These are phyloP conservation scores for Aspergillus sp. DNA, from an alignment of 2,329 filamentous ascomycete genomes.

Conservation along the genomic window DNA sequence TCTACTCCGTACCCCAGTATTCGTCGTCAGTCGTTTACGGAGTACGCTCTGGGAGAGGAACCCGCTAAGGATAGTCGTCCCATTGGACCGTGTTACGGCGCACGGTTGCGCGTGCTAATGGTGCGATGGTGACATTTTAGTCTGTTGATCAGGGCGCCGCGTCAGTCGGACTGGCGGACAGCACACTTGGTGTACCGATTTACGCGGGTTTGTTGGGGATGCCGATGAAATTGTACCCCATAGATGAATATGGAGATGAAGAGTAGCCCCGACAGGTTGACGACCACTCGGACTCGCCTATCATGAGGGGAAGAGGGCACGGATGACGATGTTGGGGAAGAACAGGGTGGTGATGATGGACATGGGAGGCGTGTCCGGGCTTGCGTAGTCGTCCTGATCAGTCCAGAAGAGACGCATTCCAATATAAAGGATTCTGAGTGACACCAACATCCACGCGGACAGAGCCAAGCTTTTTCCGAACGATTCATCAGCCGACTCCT, in stretches of 20 bases:
- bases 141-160: constrained; percentile 22
- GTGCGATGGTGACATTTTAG: constrained; percentile 17
- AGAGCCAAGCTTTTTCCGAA: constrained; percentile 13
- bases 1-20: background rate
- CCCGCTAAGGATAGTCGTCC: background rate
- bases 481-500: constrained; percentile 16
- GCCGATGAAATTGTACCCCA: too few species aligned
- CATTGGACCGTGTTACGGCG: constrained; percentile 6
- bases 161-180: constrained; percentile 17
- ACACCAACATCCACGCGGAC: constrained; percentile 9
- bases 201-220: background rate
- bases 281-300: too few species aligned
- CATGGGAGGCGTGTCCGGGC: background rate
- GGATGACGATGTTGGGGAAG: too few species aligned
- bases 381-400: constrained; percentile 1
- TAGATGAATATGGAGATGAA: too few species aligned
- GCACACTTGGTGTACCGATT: constrained; percentile 2
- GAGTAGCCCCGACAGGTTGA: too few species aligned
- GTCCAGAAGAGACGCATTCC: background rate
- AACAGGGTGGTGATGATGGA: too few species aligned
- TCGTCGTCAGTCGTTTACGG: background rate
- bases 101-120: constrained; percentile 13
- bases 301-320: too few species aligned
- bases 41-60: background rate
- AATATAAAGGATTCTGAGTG: background rate